phyloP scores from a whole-genome alignment of 1,284 basidiomycete species.

The Agaricales sp. region DNA sequence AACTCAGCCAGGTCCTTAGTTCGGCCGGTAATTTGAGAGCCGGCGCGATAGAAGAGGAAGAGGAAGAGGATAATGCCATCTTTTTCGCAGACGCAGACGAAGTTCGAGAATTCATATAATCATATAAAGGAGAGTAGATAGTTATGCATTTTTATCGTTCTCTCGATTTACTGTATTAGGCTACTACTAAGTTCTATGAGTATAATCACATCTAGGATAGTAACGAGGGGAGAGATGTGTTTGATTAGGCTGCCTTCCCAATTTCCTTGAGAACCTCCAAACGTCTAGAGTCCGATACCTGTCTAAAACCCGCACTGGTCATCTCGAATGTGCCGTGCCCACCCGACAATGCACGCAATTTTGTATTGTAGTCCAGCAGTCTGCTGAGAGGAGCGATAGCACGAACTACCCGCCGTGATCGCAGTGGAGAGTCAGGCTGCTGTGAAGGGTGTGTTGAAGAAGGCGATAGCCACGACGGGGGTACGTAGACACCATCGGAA shows the following conservation, averaged over 20 bases:
- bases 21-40: constrained; percentile 41
- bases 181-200: too few species aligned
- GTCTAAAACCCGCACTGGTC: constrained; percentile 63
- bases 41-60: constrained; percentile 56
- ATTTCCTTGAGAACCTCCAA: constrained; percentile 67
- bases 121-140: not conserved
- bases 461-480: constrained; percentile 63
- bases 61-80: constrained; percentile 61
- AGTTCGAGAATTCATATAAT: constrained; percentile 7
- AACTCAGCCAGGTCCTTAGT: constrained; percentile 64
- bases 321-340: constrained; percentile 79
- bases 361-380: constrained; percentile 73
- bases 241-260: constrained; percentile 48
- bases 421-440: constrained; percentile 19
- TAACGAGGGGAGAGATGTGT: constrained; percentile 9
- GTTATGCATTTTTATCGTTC: too few species aligned
- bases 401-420: constrained; percentile 48
- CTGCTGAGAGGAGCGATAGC: constrained; percentile 69
- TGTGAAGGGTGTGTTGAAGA: constrained; percentile 31
- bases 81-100: constrained; percentile 78
- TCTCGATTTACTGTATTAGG: too few species aligned
- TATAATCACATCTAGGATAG: too few species aligned
- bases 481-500: constrained; percentile 59
- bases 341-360: constrained; percentile 72
- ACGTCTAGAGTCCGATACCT: constrained; percentile 48